These are phyloP conservation scores for Starmerella powellii DNA, from an alignment of 805 yeast species.

Conservation along the genomic window DNA sequence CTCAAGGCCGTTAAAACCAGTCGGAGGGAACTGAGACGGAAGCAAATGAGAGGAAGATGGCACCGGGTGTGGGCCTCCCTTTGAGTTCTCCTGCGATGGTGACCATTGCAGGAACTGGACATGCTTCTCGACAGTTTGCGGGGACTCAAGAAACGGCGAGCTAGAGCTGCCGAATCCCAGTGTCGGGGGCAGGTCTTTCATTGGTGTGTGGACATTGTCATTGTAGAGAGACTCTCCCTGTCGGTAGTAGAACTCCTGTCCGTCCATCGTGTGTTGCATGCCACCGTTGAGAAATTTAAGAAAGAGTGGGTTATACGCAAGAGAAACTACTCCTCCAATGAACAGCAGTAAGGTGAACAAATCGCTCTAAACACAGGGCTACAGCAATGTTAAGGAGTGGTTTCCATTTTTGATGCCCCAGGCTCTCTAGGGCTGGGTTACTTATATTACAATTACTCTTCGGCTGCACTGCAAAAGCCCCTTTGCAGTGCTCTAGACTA, in stretches of 20 bases:
- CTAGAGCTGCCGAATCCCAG: slow-evolving; percentile 19
- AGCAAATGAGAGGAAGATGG: slow-evolving; percentile 7
- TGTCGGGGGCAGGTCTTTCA: slow-evolving; percentile 15
- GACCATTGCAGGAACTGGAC: slow-evolving; percentile 8
- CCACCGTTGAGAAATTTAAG: neutral
- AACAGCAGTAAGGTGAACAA: too few relatives aligned
- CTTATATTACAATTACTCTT: too few relatives aligned
- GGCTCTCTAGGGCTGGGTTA: too few relatives aligned
- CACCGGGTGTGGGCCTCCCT: neutral
- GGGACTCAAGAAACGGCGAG: slow-evolving; percentile 17
- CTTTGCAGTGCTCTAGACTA: too few relatives aligned
- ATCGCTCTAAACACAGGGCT: neutral
- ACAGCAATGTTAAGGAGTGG: neutral
- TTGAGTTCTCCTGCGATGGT: slow-evolving; percentile 1
- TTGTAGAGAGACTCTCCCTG: too few relatives aligned
- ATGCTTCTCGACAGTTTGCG: slow-evolving; percentile 5
- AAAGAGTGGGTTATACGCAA: too few relatives aligned
- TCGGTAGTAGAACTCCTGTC: too few relatives aligned
- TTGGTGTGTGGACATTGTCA: slow-evolving; percentile 7
- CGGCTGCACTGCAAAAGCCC: too few relatives aligned
- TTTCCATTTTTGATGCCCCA: neutral
- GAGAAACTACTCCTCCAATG: too few relatives aligned
- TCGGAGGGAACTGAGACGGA: slow-evolving; percentile 15
- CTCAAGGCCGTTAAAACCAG: slow-evolving; percentile 1
- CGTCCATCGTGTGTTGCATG: neutral